These are phyloP conservation scores for Wickerhamiella kurtzmanii DNA, from an alignment of 805 yeast species.

Conservation along the genomic window DNA sequence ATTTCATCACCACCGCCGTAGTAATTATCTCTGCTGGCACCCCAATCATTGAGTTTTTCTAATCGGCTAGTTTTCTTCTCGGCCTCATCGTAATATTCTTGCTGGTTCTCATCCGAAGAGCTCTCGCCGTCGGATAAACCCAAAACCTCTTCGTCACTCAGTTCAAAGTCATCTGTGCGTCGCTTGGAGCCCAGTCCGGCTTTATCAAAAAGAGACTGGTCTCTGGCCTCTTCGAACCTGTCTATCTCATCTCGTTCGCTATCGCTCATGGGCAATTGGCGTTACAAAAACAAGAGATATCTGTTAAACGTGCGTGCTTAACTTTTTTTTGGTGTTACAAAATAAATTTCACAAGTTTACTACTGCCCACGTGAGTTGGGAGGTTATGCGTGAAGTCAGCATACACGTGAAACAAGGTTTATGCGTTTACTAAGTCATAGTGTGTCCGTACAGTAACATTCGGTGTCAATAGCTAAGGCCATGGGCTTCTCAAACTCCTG, in stretches of 20 bases:
- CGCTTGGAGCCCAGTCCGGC: constrained; percentile 11
- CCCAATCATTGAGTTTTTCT: constrained; percentile 26
- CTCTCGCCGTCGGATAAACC: constrained; percentile 24
- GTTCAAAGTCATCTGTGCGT: constrained; percentile 22
- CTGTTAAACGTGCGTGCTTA: background rate
- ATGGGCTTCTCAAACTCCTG: no score
- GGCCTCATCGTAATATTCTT: constrained; percentile 39
- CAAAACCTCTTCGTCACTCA: constrained; percentile 47
- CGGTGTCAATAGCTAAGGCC: no score
- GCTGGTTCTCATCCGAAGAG: constrained; percentile 28
- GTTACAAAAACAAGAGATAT: background rate
- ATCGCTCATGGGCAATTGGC: constrained; percentile 5
- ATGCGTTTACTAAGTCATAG: no score
- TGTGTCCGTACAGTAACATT: no score
- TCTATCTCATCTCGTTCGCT: constrained; percentile 18
- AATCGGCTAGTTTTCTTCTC: constrained; percentile 21
- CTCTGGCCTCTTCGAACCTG: constrained; percentile 11
- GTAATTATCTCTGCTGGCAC: constrained; percentile 33
- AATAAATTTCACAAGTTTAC: background rate
- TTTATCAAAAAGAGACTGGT: constrained; percentile 8
- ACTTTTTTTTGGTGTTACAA: background rate
- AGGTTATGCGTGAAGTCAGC: background rate
- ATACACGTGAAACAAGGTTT: no score
- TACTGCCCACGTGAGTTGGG: background rate
- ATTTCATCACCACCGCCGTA: constrained; percentile 30